Evolutionary conservation across 805 yeast species (phyloP).

Genomic region (Ogataea nitratoaversa): DNA sequence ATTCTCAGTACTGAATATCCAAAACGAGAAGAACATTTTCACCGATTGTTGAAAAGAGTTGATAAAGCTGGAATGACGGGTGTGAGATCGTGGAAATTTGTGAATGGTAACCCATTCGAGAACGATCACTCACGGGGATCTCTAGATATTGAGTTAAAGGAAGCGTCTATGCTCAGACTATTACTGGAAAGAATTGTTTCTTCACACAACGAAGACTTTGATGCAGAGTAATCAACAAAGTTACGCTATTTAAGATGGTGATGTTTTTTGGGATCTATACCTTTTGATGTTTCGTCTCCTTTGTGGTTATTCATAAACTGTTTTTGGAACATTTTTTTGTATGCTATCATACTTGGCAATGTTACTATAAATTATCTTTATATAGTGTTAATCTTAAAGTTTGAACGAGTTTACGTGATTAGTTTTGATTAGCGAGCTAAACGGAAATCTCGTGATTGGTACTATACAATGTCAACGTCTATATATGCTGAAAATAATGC

Average conservation of each 20-base stretch:
- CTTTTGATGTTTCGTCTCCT: background rate
- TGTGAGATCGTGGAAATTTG: conserved; percentile 14
- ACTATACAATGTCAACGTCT: too few relatives aligned
- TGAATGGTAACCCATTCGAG: conserved; percentile 13
- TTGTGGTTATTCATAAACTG: too few relatives aligned
- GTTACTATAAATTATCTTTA: too few relatives aligned
- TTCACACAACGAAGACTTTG: conserved; percentile 16
- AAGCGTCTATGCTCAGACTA: conserved; percentile 7
- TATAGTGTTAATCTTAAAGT: too few relatives aligned
- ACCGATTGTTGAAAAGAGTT: conserved; percentile 18
- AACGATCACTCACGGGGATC: conserved; percentile 1
- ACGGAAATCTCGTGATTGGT: too few relatives aligned
- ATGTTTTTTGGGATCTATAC: background rate
- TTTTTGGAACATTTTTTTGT: too few relatives aligned
- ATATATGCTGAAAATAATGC: too few relatives aligned
- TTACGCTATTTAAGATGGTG: background rate
- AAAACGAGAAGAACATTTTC: conserved; percentile 18
- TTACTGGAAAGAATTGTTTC: conserved; percentile 19
- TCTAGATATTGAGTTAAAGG: conserved; percentile 4
- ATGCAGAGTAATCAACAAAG: conserved; percentile 3
- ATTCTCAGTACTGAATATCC: conserved; percentile 30
- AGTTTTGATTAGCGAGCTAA: too few relatives aligned
- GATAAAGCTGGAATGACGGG: conserved; percentile 22
- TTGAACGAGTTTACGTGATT: too few relatives aligned
- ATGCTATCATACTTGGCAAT: too few relatives aligned